Percentiles rank a stretch among this genome's conserved stretches.
Evolutionary conservation across 2,329 filamentous ascomycete genomes (phyloP).

Genomic region (Pezizomycotina sp.): DNA sequence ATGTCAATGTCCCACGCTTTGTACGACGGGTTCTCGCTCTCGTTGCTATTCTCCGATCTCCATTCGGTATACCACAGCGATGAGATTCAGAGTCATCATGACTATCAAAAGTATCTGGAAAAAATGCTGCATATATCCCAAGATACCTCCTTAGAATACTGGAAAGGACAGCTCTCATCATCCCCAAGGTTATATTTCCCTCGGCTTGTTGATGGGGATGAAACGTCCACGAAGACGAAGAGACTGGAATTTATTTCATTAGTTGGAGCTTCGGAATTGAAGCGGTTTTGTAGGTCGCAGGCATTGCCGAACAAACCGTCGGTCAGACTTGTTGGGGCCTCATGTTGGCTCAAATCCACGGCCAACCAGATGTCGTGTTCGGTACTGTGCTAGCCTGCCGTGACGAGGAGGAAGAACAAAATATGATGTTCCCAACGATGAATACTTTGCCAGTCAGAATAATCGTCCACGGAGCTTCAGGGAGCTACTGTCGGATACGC

Average conservation of each 20-base stretch:
- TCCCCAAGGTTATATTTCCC: too few relatives aligned
- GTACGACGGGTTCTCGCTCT: slow-evolving; percentile 77
- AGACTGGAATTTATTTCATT: too few relatives aligned
- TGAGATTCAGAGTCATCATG: slow-evolving; percentile 35
- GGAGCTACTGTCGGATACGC: slow-evolving; percentile 55
- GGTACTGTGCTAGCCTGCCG: slow-evolving; percentile 72
- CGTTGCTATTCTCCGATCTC: slow-evolving; percentile 56
- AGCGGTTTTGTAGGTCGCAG: slow-evolving; percentile 47
- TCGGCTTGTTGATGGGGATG: too few relatives aligned
- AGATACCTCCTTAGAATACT: too few relatives aligned
- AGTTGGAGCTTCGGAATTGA: too few relatives aligned
- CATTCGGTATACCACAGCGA: slow-evolving; percentile 42
- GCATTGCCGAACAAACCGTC: slow-evolving; percentile 59
- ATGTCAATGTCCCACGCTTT: slow-evolving; percentile 71
- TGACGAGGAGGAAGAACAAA: slow-evolving; percentile 51
- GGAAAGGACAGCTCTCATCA: too few relatives aligned
- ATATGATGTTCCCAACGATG: slow-evolving; percentile 74
- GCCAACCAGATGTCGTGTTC: slow-evolving; percentile 59
- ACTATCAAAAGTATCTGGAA: slow-evolving; percentile 34
- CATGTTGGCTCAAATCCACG: slow-evolving; percentile 45
- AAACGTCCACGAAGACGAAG: too few relatives aligned
- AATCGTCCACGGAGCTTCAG: slow-evolving; percentile 50
- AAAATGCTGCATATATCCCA: slow-evolving; percentile 29
- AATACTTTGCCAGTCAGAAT: slow-evolving; percentile 67
- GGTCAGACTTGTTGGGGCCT: slow-evolving; percentile 63